Conservation (phyloP, 2,329 filamentous ascomycete genomes). For the Sporothrix pallida region DNA sequence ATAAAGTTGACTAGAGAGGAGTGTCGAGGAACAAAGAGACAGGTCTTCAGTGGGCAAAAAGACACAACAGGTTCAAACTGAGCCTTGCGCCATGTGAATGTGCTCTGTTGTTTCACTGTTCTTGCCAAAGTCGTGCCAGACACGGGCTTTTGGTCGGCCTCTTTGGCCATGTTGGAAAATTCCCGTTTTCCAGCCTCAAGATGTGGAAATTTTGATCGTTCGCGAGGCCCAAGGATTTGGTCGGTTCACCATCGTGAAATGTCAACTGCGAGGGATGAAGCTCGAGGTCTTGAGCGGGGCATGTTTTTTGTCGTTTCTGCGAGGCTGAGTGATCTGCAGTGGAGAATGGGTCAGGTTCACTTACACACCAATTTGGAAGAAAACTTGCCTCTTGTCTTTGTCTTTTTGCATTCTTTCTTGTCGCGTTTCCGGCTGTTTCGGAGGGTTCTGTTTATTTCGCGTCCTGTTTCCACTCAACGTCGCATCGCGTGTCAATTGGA, state of each 20-base stretch:
- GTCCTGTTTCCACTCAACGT: neutral
- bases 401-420: neutral
- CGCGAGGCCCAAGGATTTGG: neutral
- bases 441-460: neutral
- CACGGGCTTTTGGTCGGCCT: too few relatives aligned
- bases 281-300: neutral
- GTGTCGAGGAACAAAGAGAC: too few relatives aligned
- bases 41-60: too few relatives aligned
- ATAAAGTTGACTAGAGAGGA: too few relatives aligned
- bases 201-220: neutral
- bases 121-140: too few relatives aligned
- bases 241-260: neutral
- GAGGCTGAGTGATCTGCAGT: conserved; percentile 22
- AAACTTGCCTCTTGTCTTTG: neutral
- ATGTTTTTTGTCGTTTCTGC: neutral
- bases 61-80: too few relatives aligned
- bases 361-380: conserved; percentile 1
- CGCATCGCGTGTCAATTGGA: neutral
- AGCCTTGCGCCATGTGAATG: too few relatives aligned
- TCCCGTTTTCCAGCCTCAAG: too few relatives aligned
- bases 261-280: neutral
- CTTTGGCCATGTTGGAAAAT: too few relatives aligned
- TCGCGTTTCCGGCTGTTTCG: neutral
- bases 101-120: too few relatives aligned
- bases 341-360: conserved; percentile 16